Conservation (phyloP, 73 alveolate genomes). For the Paraurostyla sp. region DNA sequence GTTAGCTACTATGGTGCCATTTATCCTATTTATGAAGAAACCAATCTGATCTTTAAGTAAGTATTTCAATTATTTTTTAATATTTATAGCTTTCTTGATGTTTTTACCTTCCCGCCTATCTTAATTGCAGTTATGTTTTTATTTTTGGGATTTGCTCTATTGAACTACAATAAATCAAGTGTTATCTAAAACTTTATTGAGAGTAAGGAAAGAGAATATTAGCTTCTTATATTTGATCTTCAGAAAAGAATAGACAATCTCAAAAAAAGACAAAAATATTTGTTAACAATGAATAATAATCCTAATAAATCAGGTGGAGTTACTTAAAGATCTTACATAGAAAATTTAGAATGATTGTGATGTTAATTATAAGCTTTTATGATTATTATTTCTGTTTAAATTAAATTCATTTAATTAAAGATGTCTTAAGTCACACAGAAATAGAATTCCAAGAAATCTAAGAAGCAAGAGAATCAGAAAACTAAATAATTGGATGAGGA, state of each 20-base stretch:
- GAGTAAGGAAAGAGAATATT: conserved; percentile 12
- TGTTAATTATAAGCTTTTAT: not conserved
- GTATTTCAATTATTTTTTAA: not conserved
- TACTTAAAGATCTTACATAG: no score
- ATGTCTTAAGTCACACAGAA: not conserved
- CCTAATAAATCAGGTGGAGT: no score
- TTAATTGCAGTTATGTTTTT: not conserved
- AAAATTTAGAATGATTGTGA: no score
- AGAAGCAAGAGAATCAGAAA: not conserved
- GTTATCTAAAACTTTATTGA: not conserved
- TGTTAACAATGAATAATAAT: not conserved
- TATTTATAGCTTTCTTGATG: not conserved
- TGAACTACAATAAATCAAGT: not conserved
- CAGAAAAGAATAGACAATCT: conserved; percentile 23
- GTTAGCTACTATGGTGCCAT: not conserved
- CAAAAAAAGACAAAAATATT: not conserved
- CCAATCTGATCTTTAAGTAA: not conserved
- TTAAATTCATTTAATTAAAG: not conserved
- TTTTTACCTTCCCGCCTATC: conserved; percentile 10
- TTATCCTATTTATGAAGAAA: not conserved
- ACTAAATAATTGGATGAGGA: not conserved
- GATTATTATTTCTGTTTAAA: not conserved
- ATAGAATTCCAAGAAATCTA: no score
- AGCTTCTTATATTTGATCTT: not conserved
- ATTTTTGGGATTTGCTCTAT: not conserved